phyloP scores from a whole-genome alignment of 1,284 basidiomycete genomes.

The Stereum hirsutum region DNA sequence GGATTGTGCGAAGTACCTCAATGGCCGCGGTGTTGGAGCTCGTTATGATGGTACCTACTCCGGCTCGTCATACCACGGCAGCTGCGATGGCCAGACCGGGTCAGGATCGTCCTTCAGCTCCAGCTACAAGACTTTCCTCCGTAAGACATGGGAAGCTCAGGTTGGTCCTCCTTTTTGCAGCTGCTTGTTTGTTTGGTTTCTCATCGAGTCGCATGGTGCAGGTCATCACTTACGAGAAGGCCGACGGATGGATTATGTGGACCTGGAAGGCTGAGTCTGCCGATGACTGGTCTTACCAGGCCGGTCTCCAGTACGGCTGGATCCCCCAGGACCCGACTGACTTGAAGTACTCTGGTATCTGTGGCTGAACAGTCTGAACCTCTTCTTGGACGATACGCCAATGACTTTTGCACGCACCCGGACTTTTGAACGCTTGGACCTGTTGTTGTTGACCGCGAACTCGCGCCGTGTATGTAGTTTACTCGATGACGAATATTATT shows the following conservation, averaged over 20 bases:
- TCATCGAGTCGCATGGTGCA: conserved; percentile 4
- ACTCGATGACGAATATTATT: no score
- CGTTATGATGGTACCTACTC: conserved; percentile 70
- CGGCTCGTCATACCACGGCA: conserved; percentile 62
- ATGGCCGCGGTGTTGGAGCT: conserved; percentile 49
- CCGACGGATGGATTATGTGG: conserved; percentile 68
- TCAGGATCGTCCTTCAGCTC: conserved; percentile 61
- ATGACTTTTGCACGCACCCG: no score
- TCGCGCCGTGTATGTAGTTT: no score
- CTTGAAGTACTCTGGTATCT: conserved; percentile 41
- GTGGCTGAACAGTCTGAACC: conserved; percentile 28
- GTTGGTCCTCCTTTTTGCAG: conserved; percentile 16
- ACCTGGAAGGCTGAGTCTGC: conserved; percentile 50
- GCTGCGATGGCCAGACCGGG: conserved; percentile 69
- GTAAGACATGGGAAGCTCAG: conserved; percentile 84
- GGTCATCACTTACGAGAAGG: conserved; percentile 53
- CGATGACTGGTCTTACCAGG: conserved; percentile 73
- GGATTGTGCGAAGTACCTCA: conserved; percentile 76
- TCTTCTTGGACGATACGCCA: no score
- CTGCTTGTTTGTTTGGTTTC: neutral
- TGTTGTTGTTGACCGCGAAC: no score
- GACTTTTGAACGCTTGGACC: no score
- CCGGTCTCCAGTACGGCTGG: conserved; percentile 74
- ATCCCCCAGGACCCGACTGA: conserved; percentile 61
- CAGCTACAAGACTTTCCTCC: conserved; percentile 77